Percentiles rank a stretch among this genome's conserved stretches.
These are phyloP conservation scores for Pyrrhoderma noxium DNA, from an alignment of 1,284 basidiomycete species.

Conservation along the genomic window DNA sequence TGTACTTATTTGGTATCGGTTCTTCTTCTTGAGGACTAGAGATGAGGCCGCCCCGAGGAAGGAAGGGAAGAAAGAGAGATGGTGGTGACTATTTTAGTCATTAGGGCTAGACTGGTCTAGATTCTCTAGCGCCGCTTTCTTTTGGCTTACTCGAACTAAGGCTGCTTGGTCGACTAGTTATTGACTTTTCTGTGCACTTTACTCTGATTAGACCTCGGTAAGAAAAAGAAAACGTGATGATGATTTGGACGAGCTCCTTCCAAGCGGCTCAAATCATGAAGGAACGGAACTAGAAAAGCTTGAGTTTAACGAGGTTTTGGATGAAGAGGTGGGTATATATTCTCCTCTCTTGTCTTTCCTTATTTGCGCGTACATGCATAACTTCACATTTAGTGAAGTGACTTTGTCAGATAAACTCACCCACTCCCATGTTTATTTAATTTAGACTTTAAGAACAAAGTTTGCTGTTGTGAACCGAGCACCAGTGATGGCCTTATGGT, in stretches of 20 bases:
- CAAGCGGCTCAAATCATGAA: slow-evolving; percentile 43
- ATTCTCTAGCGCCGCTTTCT: too few species aligned
- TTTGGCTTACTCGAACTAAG: too few species aligned
- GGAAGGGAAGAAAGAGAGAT: too few species aligned
- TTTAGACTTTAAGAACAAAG: slow-evolving; percentile 52
- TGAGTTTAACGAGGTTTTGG: slow-evolving; percentile 64
- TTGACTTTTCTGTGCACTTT: too few species aligned
- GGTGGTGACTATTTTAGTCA: too few species aligned
- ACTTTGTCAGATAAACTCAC: not conserved
- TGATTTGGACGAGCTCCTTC: slow-evolving; percentile 55
- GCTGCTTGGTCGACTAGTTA: too few species aligned
- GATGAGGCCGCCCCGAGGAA: too few species aligned
- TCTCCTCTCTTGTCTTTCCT: not conserved
- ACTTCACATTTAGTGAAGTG: not conserved
- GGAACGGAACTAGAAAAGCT: slow-evolving; percentile 44
- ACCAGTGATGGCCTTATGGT: slow-evolving; percentile 93
- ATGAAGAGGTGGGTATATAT: slow-evolving; percentile 50
- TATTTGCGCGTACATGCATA: too few species aligned
- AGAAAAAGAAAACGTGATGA: slow-evolving; percentile 47
- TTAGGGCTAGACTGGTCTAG: too few species aligned
- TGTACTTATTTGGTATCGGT: too few species aligned
- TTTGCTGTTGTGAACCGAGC: slow-evolving; percentile 80
- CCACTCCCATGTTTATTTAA: not conserved
- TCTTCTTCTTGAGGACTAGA: too few species aligned
- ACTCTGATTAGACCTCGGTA: slow-evolving; percentile 16